Base-by-base conservation (phyloP, 164 flowering plant species). In the Hamamelis virginiana region DNA sequence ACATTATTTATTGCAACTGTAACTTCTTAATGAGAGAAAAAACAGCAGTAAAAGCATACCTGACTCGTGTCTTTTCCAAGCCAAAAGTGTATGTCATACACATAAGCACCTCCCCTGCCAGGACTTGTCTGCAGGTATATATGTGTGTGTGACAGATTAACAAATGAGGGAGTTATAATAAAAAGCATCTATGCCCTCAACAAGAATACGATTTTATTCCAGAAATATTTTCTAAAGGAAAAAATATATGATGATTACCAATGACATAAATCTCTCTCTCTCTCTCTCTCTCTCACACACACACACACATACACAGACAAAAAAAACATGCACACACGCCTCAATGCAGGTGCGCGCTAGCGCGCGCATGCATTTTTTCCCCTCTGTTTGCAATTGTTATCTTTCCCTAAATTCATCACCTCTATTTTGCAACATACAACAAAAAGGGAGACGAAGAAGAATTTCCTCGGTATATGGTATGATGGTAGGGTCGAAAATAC, bases 41-140 rank as follows among this genome's bases (percentile, higher is more conserved):
- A 64, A 55, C 28, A 58, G 45, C 23, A 77, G 33, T 43, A 41
- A 55, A 51, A 69, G 61, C 63, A 52, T 52, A 93, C 99, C 96
- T 93, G 98, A 79, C 94, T 93, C 11, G 98, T 82, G 71, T 96
- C 99, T 77, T 88, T 96, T 68, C 99, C 99, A 73, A 96, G 78
- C 99, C 99, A 96, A 74, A 85, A 96, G 82, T 96, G 99, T 66
- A 91, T 89, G 77, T 96, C 97, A 76, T 76, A 87, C 12, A 85
- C 59, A 82, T 86, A 88, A 59, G 94, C 80, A 56, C 98, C 98
- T 53, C 98, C 96, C 73, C 82, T 96, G 45, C 91, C 89, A 72
- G 89, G 69, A 66, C 78, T 72, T 63, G 98, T 93, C 99, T 96
- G 82, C 80, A 84, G 68, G 72, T 57, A 65, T 14, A 67, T 57